These are phyloP conservation scores for Scutellaria barbata DNA, from an alignment of 257 asterid genomes.

Conservation along the genomic window DNA sequence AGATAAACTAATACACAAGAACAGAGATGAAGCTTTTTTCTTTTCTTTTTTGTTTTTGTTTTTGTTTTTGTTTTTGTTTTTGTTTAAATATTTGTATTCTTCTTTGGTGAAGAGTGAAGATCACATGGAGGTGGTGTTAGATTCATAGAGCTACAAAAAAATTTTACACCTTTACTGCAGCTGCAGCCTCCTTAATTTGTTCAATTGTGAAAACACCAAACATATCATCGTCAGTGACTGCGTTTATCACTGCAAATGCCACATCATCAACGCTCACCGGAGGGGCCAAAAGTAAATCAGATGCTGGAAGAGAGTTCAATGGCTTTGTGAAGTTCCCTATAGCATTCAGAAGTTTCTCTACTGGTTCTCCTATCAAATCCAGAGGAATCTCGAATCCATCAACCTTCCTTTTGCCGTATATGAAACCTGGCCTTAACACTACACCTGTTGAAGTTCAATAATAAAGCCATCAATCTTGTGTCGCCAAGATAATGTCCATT, in stretches of 20 bases:
- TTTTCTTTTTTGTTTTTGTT: too few species aligned
- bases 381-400: conserved; percentile 89
- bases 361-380: conserved; percentile 83
- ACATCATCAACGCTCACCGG: conserved; percentile 91
- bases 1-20: background rate
- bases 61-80: too few species aligned
- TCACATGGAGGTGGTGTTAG: background rate
- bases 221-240: conserved; percentile 71
- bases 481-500: conserved; percentile 14
- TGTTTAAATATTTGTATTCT: too few species aligned
- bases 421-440: conserved; percentile 87
- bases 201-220: conserved; percentile 91
- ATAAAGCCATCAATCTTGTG: background rate
- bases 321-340: conserved; percentile 73
- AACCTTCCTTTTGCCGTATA: conserved; percentile 87
- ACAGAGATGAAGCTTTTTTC: too few species aligned
- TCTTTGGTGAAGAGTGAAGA: too few species aligned
- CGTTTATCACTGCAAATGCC: conserved; percentile 79
- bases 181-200: conserved; percentile 96
- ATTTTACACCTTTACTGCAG: conserved; percentile 39
- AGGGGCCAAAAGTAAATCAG: conserved; percentile 86
- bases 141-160: background rate
- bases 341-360: conserved; percentile 68
- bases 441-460: conserved; percentile 60
- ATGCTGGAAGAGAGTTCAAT: conserved; percentile 82